Evolutionary conservation across 2,329 filamentous ascomycete genomes (phyloP), one percentile per base, ranked within the genome.

Genomic region (Clonostachys solani): DNA sequence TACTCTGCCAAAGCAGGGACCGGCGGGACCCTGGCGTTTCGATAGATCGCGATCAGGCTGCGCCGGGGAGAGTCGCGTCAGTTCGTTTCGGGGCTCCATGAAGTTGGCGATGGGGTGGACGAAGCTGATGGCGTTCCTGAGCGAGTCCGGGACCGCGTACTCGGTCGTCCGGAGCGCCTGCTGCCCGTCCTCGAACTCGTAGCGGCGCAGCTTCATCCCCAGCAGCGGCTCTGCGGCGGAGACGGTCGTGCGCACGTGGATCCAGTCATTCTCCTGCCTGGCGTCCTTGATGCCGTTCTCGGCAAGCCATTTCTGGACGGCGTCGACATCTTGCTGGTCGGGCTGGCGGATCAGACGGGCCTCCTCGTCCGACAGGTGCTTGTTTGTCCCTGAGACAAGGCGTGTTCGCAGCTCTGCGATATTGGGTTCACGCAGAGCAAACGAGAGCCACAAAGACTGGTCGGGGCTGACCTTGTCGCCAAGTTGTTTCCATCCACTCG

Each of bases 61-160:
- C 3, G 23, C 23, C 9, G 23, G 23, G 12, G 50, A 61, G 8
- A 15, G 23, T 34, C 29, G 23, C 46, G 49, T 56, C 16, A 55
- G 50, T 34, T 60, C 58, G 43, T 60, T 61, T 43, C 56, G 66
- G 2, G 72, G 72, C 4, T 64, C 60, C 67, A 77, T 71, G 48
- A 78, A 78, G 60, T 77, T 72, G 48, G 66, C 61, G 40, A 78
- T 57, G 1, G 75, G 75, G 38, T 74, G 67, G 29, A 78, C 61
- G 50, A 78, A 77, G 46, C 64, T 65, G 46, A 78, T 64, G 47
- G 64, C 56, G 2, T 58, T 53, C 2, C 59, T 54, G 6, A 78
- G 60, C 5, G 56, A 50, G 5, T 61, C 61, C 1, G 75, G 74
- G 3, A 78, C 58, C 3, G 63, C 64, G 52, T 79, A 78, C 16